A percentile compares a stretch with the other conserved stretches of the same genome.
These are phyloP conservation scores for Corymbia citriodora DNA, from an alignment of 441 rosid genomes.

Conservation along the genomic window DNA sequence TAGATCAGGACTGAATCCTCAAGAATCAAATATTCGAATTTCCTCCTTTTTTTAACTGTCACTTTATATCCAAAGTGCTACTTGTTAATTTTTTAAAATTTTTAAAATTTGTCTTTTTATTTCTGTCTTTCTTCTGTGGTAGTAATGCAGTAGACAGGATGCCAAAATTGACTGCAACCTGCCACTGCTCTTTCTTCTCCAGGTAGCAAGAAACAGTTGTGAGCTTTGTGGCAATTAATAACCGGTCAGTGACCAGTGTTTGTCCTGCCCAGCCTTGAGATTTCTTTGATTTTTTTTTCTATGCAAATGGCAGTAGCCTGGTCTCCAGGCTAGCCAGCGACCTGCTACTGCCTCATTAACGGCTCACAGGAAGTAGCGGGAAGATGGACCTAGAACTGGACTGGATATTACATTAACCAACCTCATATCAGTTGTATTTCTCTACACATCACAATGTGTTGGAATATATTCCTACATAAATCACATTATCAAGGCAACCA, in stretches of 20 bases:
- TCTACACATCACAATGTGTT: neutral
- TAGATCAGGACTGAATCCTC: neutral
- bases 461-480: neutral
- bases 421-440: neutral
- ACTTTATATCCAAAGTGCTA: neutral
- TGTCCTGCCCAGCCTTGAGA: neutral
- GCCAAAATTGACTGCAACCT: neutral
- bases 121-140: neutral
- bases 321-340: neutral
- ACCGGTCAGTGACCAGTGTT: neutral
- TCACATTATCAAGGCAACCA: neutral
- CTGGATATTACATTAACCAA: neutral
- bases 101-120: neutral
- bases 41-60: neutral
- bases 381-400: neutral
- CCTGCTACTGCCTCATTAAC: neutral
- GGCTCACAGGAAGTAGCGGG: neutral
- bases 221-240: neutral
- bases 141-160: neutral
- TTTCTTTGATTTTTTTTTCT: neutral
- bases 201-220: neutral
- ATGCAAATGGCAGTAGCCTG: neutral
- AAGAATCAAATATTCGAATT: neutral
- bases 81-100: neutral
- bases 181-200: neutral